Percentiles rank a stretch among this genome's conserved stretches.
Evolutionary conservation across 2,329 filamentous ascomycete genomes (phyloP).

Genomic region (Aspergillus udagawae): DNA sequence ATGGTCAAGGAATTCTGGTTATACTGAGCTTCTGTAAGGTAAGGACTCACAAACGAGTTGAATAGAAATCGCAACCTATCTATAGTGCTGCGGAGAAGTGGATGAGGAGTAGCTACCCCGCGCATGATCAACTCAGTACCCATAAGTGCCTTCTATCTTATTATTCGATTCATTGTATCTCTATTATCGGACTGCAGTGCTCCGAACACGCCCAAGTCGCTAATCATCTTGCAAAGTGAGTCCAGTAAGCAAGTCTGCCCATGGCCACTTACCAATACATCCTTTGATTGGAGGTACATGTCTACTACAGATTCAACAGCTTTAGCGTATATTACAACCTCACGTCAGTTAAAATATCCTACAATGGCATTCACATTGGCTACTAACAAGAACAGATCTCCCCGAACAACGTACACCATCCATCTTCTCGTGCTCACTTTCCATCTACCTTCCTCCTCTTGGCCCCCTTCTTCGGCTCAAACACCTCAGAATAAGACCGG

Average conservation of each 20-base stretch:
- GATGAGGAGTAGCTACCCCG: background rate
- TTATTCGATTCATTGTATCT: background rate
- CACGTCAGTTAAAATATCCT: background rate
- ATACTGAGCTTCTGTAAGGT: background rate
- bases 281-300: background rate
- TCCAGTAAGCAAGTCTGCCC: background rate
- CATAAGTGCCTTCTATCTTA: background rate
- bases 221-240: background rate
- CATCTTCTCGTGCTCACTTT: background rate
- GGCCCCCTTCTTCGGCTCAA: slow-evolving; percentile 18
- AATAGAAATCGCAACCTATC: background rate
- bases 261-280: too few species aligned
- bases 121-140: background rate
- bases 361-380: background rate
- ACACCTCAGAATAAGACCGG: slow-evolving; percentile 41
- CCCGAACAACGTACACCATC: background rate
- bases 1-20: background rate
- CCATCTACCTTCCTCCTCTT: slow-evolving; percentile 3
- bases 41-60: background rate
- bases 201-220: background rate
- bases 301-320: background rate
- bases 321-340: background rate
- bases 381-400: background rate
- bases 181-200: background rate
- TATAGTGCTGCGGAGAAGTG: background rate